Base-by-base conservation (phyloP, 495 filamentous ascomycete genomes). In the Xylaria longipes region DNA sequence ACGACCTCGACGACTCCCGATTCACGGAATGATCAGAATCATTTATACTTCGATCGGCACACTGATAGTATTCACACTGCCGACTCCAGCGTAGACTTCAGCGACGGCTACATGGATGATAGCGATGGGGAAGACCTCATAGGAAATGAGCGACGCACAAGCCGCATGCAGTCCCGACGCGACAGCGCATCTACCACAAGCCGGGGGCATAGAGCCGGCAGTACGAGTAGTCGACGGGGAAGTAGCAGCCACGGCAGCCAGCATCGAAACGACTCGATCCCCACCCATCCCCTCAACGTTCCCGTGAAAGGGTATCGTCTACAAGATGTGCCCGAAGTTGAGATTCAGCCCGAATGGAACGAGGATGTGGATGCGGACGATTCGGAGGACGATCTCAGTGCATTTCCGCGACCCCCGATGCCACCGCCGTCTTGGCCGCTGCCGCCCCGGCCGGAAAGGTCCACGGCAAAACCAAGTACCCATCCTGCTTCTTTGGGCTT, bases 41-140 rank as follows among this genome's bases (percentile, higher is more conserved):
- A 77, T 6, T 61, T 77, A 11, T 81, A 78, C 68, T 66, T 80
- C 14, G 79, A 81, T 54, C 76, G 72, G 35, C 74, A 70, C 27
- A 73, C 67, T 8, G 74, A 77, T 35, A 75, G 61, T 22, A 64
- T 78, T n/a, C 71, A 76, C 35, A 70, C 73, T 57, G 73, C 75
- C 41, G 81, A 82, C 61, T 80, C 80, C 6, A 82, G 78, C 69
- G 78, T 81, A 1, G 79, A 84, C 48, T 73, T 82, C 9, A 81
- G 77, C 72, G 81, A 81, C 74, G 81, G 81, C 20, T 82, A 84
- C 39, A 73, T 84, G 60, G 78, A 66, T 7, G 69, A 83, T 31
- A 75, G 75, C 29, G 76, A 77, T 11, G 68, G 69, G 15, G 69
- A 75, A 9, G 73, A 74, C 17, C 76, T 77, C 33, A 72, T 74